phyloP scores from a whole-genome alignment of 1,284 basidiomycete genomes.

The Microbotryum silenes-acaulis region DNA sequence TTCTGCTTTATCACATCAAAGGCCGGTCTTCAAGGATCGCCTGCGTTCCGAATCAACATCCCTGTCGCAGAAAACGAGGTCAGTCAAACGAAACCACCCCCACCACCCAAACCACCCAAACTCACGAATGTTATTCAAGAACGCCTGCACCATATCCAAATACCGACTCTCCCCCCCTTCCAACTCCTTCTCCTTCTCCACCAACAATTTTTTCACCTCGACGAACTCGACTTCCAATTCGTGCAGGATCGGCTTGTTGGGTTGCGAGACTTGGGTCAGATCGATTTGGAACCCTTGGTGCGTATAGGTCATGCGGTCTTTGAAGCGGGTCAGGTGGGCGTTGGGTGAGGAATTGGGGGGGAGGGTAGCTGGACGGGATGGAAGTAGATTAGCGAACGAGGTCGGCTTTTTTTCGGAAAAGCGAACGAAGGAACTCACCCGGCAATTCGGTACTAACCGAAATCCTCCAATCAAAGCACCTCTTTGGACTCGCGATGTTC shows the following conservation, averaged over 20 bases:
- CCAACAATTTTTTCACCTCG: constrained; percentile 46
- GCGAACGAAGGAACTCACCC: constrained; percentile 37
- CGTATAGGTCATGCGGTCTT: constrained; percentile 84
- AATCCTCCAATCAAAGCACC: constrained; percentile 80
- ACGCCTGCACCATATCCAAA: constrained; percentile 46
- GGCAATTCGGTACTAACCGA: constrained; percentile 74
- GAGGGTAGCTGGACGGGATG: not conserved
- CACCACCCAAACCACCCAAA: not conserved
- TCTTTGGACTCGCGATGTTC: constrained; percentile 76
- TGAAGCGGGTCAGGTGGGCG: constrained; percentile 50
- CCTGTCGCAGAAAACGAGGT: constrained; percentile 4
- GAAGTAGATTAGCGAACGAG: too few species aligned
- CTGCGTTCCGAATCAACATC: constrained; percentile 30
- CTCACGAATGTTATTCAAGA: constrained; percentile 46
- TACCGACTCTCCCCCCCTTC: constrained; percentile 42
- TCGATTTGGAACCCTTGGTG: constrained; percentile 91
- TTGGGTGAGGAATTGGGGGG: constrained; percentile 32
- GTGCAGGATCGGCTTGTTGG: constrained; percentile 37
- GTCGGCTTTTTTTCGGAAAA: not conserved
- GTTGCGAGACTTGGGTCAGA: constrained; percentile 75
- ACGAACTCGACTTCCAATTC: constrained; percentile 54
- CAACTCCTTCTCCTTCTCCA: constrained; percentile 43
- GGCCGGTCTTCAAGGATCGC: constrained; percentile 12
- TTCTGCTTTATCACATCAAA: too few species aligned
- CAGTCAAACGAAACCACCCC: not conserved